Percentiles rank a stretch among this genome's conserved stretches.
Evolutionary conservation across 208 protist species (phyloP).

Genomic region (Leishmania gerbilli): DNA sequence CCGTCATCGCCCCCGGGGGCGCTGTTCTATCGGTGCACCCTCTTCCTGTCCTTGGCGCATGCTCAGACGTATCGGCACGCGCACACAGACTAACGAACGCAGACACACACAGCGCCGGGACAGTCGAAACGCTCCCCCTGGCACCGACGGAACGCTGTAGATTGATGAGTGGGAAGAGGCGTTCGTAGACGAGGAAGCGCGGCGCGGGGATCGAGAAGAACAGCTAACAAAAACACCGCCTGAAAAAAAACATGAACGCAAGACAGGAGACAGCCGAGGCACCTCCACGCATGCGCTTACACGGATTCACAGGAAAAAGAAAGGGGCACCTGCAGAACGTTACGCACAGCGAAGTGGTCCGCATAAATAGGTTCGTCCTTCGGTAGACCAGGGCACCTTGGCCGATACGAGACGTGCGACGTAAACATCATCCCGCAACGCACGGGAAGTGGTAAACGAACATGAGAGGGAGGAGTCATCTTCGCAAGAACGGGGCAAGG

Average conservation of each 20-base stretch:
- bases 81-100: background rate
- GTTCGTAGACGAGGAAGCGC: background rate
- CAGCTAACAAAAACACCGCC: background rate
- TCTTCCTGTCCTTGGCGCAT: no score
- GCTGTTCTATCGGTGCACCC: background rate
- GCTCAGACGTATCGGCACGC: background rate
- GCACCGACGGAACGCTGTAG: background rate
- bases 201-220: conserved; percentile 3
- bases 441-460: background rate
- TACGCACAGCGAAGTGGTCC: background rate
- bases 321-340: background rate
- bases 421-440: background rate
- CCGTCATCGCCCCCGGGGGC: no score
- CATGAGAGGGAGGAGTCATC: background rate
- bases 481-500: background rate
- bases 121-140: background rate
- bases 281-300: background rate
- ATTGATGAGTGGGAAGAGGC: background rate
- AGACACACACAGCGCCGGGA: background rate
- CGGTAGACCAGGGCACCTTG: background rate
- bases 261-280: background rate
- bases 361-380: background rate
- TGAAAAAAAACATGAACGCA: background rate
- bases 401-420: background rate
- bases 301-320: background rate